phyloP scores from a whole-genome alignment of 371 early-diverging fungal genomes.

The Quaeritorhiza haematococci region DNA sequence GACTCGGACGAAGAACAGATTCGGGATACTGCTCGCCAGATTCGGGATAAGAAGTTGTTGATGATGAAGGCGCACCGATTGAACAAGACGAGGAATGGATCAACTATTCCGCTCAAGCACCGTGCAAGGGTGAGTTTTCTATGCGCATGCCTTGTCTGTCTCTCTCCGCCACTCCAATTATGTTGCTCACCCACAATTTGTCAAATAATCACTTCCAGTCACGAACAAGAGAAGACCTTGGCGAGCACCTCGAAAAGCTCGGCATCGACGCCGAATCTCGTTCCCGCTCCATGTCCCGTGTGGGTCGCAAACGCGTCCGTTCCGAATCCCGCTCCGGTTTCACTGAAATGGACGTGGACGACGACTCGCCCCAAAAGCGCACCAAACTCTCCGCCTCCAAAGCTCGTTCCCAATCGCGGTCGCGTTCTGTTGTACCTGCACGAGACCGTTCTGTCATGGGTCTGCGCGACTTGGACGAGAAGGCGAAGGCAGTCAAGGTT shows the following conservation, averaged over 20 bases:
- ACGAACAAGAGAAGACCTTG: conserved; percentile 52
- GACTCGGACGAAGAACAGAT: conserved; percentile 65
- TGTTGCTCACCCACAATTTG: conserved; percentile 2
- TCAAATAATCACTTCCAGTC: not conserved
- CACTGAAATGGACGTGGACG: conserved; percentile 5
- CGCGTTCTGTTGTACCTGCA: too few species aligned
- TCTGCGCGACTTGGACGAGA: conserved; percentile 64
- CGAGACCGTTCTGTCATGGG: conserved; percentile 72
- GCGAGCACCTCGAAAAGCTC: conserved; percentile 50
- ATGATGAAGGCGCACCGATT: conserved; percentile 71
- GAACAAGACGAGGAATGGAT: conserved; percentile 64
- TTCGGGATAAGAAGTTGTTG: conserved; percentile 79
- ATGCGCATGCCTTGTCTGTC: conserved; percentile 21
- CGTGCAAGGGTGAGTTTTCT: conserved; percentile 41
- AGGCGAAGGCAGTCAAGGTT: conserved; percentile 66
- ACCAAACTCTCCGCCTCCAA: too few species aligned
- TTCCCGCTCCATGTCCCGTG: conserved; percentile 50
- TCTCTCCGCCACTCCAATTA: not conserved
- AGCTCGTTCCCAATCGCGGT: too few species aligned
- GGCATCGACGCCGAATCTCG: conserved; percentile 46
- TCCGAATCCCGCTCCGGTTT: conserved; percentile 50
- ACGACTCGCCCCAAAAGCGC: too few species aligned
- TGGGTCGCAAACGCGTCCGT: conserved; percentile 60
- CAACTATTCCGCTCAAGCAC: conserved; percentile 48
- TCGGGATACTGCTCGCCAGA: conserved; percentile 71